phyloP scores from a whole-genome alignment of 352 stramenopile species.

The Pythium coloratum region DNA sequence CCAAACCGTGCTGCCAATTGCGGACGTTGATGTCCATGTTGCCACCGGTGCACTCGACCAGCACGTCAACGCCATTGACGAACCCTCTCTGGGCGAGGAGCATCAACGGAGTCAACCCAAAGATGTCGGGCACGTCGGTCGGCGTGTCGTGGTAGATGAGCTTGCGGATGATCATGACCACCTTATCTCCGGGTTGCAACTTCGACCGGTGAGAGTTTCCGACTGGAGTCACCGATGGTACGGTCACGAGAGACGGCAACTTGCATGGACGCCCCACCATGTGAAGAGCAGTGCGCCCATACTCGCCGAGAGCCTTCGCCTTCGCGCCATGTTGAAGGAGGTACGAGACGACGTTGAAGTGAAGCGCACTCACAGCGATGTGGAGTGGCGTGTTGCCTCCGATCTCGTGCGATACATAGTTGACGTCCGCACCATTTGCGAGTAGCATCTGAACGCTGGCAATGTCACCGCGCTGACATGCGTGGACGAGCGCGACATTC shows the following conservation, averaged over 20 bases:
- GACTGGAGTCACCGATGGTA: slow-evolving; percentile 28
- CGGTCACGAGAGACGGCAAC: slow-evolving; percentile 39
- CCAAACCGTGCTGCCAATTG: slow-evolving; percentile 83
- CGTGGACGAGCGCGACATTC: slow-evolving; percentile 88
- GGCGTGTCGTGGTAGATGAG: slow-evolving; percentile 68
- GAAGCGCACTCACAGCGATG: slow-evolving; percentile 73
- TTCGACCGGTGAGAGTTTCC: slow-evolving; percentile 29
- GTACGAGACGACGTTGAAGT: slow-evolving; percentile 88
- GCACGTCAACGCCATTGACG: slow-evolving; percentile 66
- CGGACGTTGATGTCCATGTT: slow-evolving; percentile 73
- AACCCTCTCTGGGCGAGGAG: slow-evolving; percentile 72
- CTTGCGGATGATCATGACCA: slow-evolving; percentile 83
- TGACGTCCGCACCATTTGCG: slow-evolving; percentile 84
- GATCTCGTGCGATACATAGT: slow-evolving; percentile 83
- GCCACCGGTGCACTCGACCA: slow-evolving; percentile 64
- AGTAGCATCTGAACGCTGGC: slow-evolving; percentile 88
- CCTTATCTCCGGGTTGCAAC: slow-evolving; percentile 52
- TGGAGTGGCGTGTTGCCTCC: slow-evolving; percentile 80
- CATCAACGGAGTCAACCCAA: slow-evolving; percentile 83
- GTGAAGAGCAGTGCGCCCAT: slow-evolving; percentile 69
- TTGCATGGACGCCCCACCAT: slow-evolving; percentile 75
- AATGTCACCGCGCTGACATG: slow-evolving; percentile 81
- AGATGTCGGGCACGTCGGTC: slow-evolving; percentile 74
- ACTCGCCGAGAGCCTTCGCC: slow-evolving; percentile 68
- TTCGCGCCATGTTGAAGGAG: slow-evolving; percentile 85